Base-by-base conservation (phyloP, 2,329 filamentous ascomycete genomes). In the Monosporascus ibericus region DNA sequence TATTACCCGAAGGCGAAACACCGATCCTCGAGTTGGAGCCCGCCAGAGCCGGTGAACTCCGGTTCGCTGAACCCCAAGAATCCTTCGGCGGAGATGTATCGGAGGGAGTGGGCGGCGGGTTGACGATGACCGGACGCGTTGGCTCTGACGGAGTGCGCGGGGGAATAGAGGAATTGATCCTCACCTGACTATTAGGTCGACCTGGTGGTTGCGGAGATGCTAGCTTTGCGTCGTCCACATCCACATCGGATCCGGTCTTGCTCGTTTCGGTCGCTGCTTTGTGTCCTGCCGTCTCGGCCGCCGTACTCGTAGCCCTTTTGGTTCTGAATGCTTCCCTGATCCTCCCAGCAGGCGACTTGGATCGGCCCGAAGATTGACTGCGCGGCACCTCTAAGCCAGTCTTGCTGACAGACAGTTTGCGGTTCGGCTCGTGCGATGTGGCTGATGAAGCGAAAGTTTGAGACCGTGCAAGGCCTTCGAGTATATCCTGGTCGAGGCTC, bases 251-350 rank as follows among this genome's bases (percentile, higher is more conserved):
- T 39, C 51, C 37, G 30, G 52, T 53, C 22, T 52, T 50, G 20
- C 54, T 53, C 37, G 57, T 57, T 17, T 46, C 49, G 44, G 48
- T 55, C 50, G 56, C 58, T 52, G 60, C 50, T 37, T 61, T 57
- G 51, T 58, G 54, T 30, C 55, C 55, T 39, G 54, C 44, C 46
- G 44, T 44, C 38, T 55, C 57, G 49, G 60, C 57, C 51, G 71
- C 75, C 25, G 72, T 65, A 53, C 71, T 76, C 27, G 68, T 63
- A 55, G 63, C 71, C 64, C 77, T 82, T 63, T 79, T 84, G 44
- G 77, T 73, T 53, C 73, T 80, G 63, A 94, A 90, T 14, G 86
- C 87, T 64, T 86, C 84, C 67, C 81, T 87, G 55, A 92, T 74
- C 63, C 85, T 88, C 63, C 84, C 81, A 49, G 80, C 83, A 11